A percentile compares a stretch with the other conserved stretches of the same genome.
Conservation (phyloP, 2,329 filamentous ascomycete genomes). For the Aureobasidium sp. region DNA sequence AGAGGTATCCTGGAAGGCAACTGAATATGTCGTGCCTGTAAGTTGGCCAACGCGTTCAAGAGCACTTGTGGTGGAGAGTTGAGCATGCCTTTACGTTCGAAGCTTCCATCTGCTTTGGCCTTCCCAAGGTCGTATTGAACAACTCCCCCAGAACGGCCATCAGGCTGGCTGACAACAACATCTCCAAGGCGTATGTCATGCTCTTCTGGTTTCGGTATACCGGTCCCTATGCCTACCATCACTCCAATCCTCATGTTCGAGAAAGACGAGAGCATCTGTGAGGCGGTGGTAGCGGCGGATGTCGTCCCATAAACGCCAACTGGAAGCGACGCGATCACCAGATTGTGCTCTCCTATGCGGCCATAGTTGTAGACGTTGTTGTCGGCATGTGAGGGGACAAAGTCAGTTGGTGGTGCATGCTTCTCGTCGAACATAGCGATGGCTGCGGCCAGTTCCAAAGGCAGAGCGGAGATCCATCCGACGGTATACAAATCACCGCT, state of each 20-base stretch:
- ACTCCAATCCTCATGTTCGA: slow-evolving; percentile 15
- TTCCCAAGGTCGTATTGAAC: slow-evolving; percentile 22
- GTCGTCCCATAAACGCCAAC: slow-evolving; percentile 18
- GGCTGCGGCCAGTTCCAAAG: neutral
- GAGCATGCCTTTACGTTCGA: no score
- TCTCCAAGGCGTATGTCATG: slow-evolving; percentile 23
- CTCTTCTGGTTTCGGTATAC: slow-evolving; percentile 12
- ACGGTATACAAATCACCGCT: slow-evolving; percentile 14
- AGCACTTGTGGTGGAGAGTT: no score
- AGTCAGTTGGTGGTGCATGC: neutral
- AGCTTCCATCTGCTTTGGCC: neutral
- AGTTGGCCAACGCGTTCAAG: no score
- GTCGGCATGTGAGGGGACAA: neutral
- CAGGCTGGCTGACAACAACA: slow-evolving; percentile 21
- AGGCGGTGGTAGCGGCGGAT: slow-evolving; percentile 19
- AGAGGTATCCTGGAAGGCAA: no score
- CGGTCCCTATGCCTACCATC: slow-evolving; percentile 20
- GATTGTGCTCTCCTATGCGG: slow-evolving; percentile 26
- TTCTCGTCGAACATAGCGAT: neutral
- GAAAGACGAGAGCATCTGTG: slow-evolving; percentile 17
- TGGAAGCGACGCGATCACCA: slow-evolving; percentile 26
- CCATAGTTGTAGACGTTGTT: slow-evolving; percentile 26
- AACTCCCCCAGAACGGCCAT: slow-evolving; percentile 19
- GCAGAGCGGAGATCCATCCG: slow-evolving; percentile 19
- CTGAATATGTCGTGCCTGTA: no score